Evolutionary conservation across 2,329 filamentous ascomycete species (phyloP).

Genomic region (Penicillium sp.): DNA sequence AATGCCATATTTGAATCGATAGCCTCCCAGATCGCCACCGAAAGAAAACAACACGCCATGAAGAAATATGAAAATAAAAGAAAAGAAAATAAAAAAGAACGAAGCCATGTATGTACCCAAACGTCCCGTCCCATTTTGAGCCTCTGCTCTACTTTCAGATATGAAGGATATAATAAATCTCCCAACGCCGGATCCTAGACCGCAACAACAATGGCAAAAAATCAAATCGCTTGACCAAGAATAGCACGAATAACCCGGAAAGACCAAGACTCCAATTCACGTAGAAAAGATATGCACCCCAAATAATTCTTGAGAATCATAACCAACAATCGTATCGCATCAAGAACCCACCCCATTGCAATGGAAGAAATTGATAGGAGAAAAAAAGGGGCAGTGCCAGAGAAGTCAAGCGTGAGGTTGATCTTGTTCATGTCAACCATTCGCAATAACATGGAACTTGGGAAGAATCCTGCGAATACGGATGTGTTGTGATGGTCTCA

Average conservation of each 20-base stretch:
- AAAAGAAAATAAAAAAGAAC: not conserved
- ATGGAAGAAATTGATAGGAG: not conserved
- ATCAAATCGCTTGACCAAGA: not conserved
- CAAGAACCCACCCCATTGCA: not conserved
- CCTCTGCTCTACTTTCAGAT: not conserved
- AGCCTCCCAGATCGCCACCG: not conserved
- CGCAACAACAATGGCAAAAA: not conserved
- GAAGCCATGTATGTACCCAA: not conserved
- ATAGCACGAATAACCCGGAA: not conserved
- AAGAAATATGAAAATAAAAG: not conserved
- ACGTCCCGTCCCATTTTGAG: not conserved
- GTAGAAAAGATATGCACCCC: not conserved
- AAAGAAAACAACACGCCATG: not conserved
- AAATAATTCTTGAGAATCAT: not conserved
- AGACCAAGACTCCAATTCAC: conserved; percentile 1
- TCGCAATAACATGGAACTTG: conserved; percentile 12
- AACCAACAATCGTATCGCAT: conserved; percentile 5
- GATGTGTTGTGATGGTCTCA: conserved; percentile 24
- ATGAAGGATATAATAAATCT: not conserved
- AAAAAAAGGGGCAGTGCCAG: not conserved
- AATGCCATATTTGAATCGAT: not conserved
- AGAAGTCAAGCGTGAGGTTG: not conserved
- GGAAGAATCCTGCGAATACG: conserved; percentile 9
- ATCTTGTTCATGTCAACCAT: conserved; percentile 9
- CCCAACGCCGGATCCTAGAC: not conserved